phyloP scores from a whole-genome alignment of 257 asterid species.

The Thymus mandschuricus region DNA sequence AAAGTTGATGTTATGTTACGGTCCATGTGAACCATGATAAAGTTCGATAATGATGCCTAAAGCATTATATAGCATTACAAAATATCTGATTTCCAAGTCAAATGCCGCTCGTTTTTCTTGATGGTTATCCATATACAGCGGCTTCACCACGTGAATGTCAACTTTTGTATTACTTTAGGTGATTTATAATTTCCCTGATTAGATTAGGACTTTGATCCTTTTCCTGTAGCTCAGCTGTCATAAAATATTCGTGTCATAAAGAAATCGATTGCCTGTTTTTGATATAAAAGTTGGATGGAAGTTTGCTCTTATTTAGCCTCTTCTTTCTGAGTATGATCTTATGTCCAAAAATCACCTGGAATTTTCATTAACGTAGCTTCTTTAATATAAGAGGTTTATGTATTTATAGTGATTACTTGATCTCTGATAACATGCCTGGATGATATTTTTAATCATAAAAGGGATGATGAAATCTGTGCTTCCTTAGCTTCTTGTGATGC shows the following conservation, averaged over 20 bases:
- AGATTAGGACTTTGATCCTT: neutral
- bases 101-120: constrained; percentile 10
- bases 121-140: constrained; percentile 5
- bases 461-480: constrained; percentile 15
- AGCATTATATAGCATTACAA: neutral
- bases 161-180: neutral
- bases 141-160: neutral
- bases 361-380: neutral
- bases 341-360: neutral
- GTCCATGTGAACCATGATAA: constrained; percentile 5
- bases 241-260: neutral
- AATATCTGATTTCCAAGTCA: neutral
- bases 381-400: constrained; percentile 2
- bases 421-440: constrained; percentile 1
- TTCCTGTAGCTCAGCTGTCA: too few relatives aligned
- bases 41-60: neutral
- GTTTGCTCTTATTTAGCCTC: neutral
- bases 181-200: neutral
- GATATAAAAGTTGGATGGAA: constrained; percentile 18
- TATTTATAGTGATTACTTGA: neutral
- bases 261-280: constrained; percentile 12
- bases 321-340: constrained; percentile 9
- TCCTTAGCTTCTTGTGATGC: neutral
- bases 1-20: neutral
- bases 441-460: neutral